Evolutionary conservation across 306 rosid genomes (phyloP).

Genomic region (Quercus bicolor): DNA sequence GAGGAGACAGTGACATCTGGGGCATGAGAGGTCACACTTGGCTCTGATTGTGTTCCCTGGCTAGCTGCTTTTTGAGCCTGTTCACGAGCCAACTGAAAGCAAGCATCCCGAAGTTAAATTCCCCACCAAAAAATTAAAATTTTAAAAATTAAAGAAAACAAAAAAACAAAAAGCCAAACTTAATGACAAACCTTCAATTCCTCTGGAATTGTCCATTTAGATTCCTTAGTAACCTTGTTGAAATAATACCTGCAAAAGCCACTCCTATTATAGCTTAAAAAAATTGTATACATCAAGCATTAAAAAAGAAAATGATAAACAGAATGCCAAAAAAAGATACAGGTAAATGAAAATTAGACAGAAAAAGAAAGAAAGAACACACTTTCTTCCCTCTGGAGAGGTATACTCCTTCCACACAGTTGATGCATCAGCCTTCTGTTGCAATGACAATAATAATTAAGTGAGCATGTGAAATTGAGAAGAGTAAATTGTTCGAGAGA

Average conservation of each 20-base stretch:
- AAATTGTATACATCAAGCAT: neutral
- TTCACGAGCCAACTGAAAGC: slow-evolving; percentile 86
- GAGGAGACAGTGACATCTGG: slow-evolving; percentile 32
- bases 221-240: slow-evolving; percentile 92
- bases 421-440: slow-evolving; percentile 98
- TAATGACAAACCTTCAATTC: slow-evolving; percentile 70
- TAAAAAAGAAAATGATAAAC: neutral
- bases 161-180: slow-evolving; percentile 4
- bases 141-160: too few relatives aligned
- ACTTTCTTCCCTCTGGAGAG: slow-evolving; percentile 94
- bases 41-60: slow-evolving; percentile 56
- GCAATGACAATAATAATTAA: slow-evolving; percentile 46
- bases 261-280: slow-evolving; percentile 12
- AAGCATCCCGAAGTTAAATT: slow-evolving; percentile 23
- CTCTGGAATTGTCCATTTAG: slow-evolving; percentile 98
- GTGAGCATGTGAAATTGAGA: slow-evolving; percentile 26
- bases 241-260: slow-evolving; percentile 72
- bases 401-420: slow-evolving; percentile 99
- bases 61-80: slow-evolving; percentile 65
- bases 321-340: slow-evolving; percentile 3
- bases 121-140: neutral
- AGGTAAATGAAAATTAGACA: neutral
- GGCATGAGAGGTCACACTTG: slow-evolving; percentile 38
- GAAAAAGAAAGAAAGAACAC: slow-evolving; percentile 24
- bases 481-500: slow-evolving; percentile 7